Evolutionary conservation across 2,329 filamentous ascomycete genomes (phyloP).

Genomic region (Zymoseptoria crescenta): DNA sequence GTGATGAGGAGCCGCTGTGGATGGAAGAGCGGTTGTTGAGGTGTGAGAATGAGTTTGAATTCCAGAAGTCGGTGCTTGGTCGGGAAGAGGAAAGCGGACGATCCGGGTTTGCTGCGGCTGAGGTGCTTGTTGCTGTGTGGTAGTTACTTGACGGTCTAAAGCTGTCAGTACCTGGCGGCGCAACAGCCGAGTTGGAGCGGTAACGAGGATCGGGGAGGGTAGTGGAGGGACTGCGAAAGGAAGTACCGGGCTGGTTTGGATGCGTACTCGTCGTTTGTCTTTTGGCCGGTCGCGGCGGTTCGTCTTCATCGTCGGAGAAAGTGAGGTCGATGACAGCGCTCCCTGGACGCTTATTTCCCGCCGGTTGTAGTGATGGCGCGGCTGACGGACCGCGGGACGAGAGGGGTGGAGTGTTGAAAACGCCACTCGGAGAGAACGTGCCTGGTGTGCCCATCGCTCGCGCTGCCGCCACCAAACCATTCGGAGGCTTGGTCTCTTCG

Average conservation of each 20-base stretch:
- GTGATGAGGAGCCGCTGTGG: background rate
- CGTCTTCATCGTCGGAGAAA: conserved; percentile 42
- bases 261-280: conserved; percentile 23
- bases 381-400: conserved; percentile 38
- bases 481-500: conserved; percentile 24
- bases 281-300: conserved; percentile 29
- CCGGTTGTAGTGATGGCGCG: conserved; percentile 26
- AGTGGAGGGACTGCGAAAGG: conserved; percentile 16
- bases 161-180: conserved; percentile 16
- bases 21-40: background rate
- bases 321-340: conserved; percentile 44
- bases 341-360: conserved; percentile 37
- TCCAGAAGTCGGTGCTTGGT: background rate
- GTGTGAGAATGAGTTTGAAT: background rate
- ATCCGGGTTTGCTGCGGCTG: background rate
- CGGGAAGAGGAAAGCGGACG: background rate
- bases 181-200: conserved; percentile 7
- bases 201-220: conserved; percentile 20
- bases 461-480: conserved; percentile 24
- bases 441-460: conserved; percentile 14
- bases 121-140: background rate
- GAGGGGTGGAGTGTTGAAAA: conserved; percentile 38
- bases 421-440: conserved; percentile 26
- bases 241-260: conserved; percentile 9
- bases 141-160: conserved; percentile 19